Conservation (phyloP, 139 green algal species). For the Coelastrella sp. region DNA sequence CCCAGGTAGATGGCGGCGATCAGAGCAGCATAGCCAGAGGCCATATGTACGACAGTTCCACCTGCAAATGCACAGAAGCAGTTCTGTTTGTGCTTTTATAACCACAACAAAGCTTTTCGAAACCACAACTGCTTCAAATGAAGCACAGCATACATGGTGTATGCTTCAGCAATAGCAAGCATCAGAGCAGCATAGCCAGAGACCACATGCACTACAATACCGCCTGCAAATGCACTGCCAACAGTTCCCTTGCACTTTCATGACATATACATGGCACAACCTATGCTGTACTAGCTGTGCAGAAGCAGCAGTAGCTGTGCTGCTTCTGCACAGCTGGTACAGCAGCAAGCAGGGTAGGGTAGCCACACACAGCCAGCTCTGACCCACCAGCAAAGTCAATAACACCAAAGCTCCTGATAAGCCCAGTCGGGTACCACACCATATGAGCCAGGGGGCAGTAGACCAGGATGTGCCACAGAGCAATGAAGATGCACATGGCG, state of each 20-base stretch:
- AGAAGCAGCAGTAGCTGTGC: not conserved
- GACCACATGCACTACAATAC: slow-evolving; percentile 47
- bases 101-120: no score
- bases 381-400: slow-evolving; percentile 45
- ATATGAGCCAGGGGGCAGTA: slow-evolving; percentile 49
- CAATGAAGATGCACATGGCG: slow-evolving; percentile 30
- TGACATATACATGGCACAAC: not conserved
- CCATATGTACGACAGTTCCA: slow-evolving; percentile 52
- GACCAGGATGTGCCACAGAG: slow-evolving; percentile 45
- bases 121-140: no score
- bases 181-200: slow-evolving; percentile 36
- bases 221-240: slow-evolving; percentile 28
- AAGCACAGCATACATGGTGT: no score
- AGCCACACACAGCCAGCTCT: not conserved
- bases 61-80: not conserved
- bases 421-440: slow-evolving; percentile 37
- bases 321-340: not conserved
- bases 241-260: not conserved
- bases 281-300: not conserved
- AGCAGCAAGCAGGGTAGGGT: not conserved
- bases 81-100: no score
- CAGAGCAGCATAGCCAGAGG: slow-evolving; percentile 40
- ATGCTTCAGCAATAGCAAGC: not conserved
- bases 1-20: slow-evolving; percentile 39
- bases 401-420: slow-evolving; percentile 38